phyloP scores from a whole-genome alignment of 805 yeast genomes.

The Starmerella apis region DNA sequence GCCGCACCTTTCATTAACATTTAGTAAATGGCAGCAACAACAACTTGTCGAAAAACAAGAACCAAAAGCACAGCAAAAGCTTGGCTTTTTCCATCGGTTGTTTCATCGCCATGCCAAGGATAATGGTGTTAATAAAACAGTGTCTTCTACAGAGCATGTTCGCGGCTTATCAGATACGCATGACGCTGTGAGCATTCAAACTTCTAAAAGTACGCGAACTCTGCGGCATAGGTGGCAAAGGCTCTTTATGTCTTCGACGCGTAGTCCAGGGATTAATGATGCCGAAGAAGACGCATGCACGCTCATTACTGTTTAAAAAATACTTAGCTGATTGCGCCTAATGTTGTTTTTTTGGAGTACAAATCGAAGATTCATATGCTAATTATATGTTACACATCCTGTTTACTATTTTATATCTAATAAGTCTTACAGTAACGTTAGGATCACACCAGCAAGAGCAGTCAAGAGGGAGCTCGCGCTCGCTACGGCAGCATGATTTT shows the following conservation, averaged over 20 bases:
- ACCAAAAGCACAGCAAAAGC: neutral
- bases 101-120: neutral
- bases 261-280: neutral
- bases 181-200: neutral
- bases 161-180: neutral
- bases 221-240: neutral
- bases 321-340: too few relatives aligned
- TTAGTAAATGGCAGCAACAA: neutral
- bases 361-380: too few relatives aligned
- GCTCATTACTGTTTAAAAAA: neutral
- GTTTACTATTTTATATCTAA: too few relatives aligned
- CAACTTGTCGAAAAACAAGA: neutral
- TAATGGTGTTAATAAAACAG: neutral
- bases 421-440: neutral
- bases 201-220: neutral
- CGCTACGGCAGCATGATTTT: neutral
- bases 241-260: neutral
- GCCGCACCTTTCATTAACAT: neutral
- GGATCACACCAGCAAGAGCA: neutral
- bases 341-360: too few relatives aligned
- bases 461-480: neutral
- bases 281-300: neutral
- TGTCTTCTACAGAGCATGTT: neutral
- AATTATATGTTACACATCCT: neutral
- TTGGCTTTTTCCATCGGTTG: neutral